Percentiles rank a stretch among this genome's conserved stretches.
phyloP scores from a whole-genome alignment of 306 rosid species.

The Inga oerstediana region DNA sequence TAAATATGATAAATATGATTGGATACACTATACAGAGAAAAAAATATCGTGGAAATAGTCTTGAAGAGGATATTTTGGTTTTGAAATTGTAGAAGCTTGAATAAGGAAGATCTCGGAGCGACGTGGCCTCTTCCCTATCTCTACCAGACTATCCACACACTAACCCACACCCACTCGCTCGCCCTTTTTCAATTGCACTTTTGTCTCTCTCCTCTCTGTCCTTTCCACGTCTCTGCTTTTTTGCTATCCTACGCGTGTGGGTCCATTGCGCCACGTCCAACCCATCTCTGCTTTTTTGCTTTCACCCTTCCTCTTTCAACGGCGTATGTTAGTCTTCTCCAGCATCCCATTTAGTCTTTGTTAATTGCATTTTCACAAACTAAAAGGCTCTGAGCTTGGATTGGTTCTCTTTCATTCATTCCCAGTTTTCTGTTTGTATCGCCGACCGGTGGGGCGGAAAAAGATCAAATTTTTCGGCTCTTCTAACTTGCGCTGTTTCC shows the following conservation, averaged over 20 bases:
- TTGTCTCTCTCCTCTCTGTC: conserved; percentile 24
- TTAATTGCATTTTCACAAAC: conserved; percentile 1
- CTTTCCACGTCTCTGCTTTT: conserved; percentile 45
- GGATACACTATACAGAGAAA: neutral
- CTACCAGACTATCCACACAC: conserved; percentile 53
- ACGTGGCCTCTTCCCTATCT: conserved; percentile 64
- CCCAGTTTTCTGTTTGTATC: neutral
- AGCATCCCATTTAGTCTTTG: neutral
- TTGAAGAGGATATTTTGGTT: neutral
- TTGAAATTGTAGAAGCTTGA: no score
- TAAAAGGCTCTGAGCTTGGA: neutral
- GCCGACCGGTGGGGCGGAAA: neutral
- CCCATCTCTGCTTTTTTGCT: neutral
- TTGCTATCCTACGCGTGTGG: neutral
- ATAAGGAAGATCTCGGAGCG: conserved; percentile 31
- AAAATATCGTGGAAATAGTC: neutral
- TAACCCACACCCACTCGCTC: conserved; percentile 2
- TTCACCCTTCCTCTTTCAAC: neutral
- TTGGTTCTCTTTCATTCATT: neutral
- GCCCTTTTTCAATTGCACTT: conserved; percentile 36
- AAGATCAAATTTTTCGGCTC: neutral
- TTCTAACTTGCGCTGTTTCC: conserved; percentile 51
- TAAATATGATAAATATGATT: neutral
- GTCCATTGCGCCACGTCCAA: neutral
- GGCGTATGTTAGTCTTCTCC: conserved; percentile 35